Evolutionary conservation across 108 stramenopile genomes (phyloP), one percentile per base, ranked within the genome.

Genomic region (Nannochloropsis gaditana): DNA sequence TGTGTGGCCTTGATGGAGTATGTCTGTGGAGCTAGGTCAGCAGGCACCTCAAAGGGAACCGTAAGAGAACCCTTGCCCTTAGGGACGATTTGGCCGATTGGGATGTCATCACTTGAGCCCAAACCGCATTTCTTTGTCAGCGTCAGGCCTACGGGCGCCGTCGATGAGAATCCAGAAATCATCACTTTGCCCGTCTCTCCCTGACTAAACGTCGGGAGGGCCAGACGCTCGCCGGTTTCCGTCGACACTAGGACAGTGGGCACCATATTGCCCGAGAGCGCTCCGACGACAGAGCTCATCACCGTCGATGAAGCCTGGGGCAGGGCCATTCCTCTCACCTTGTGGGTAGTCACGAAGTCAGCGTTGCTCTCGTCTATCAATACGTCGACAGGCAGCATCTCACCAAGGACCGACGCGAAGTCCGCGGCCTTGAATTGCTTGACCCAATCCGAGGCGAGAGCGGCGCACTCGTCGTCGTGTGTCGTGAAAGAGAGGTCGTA

Each of bases 401-500:
- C 15, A 73, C 8, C n/a, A 4, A 73, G 6, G 19, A n/a, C 59
- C 8, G 15, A 1, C 59, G 2, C 8, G 4, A 73, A 73, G 59
- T 15, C 2, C 8, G 59, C 15, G 59, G 59, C 19, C n/a, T 73
- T 73, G 8, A 73, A 73, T 15, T 73, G 4, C 2, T 73, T 73
- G 59, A 73, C 59, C 59, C 59, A 73, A 3, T 3, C 59, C 15
- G 59, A n/a, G 4, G 59, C n/a, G 59, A 73, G 59, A n/a, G 59
- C 59, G n/a, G 59, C 59, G 59, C 59, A 73, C 59, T 73, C 59
- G 19, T 73, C n/a, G 59, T 73, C 59, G 59, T 73, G 59, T 15
- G 59, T 73, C 19, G 59, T 73, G 59, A 73, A 73, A n/a, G 59
- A 73, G 59, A 73, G 59, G n/a, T 73, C 59, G n/a, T 73, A 73